Evolutionary conservation across 2,329 filamentous ascomycete species (phyloP).

Genomic region (Fusarium scirpi): DNA sequence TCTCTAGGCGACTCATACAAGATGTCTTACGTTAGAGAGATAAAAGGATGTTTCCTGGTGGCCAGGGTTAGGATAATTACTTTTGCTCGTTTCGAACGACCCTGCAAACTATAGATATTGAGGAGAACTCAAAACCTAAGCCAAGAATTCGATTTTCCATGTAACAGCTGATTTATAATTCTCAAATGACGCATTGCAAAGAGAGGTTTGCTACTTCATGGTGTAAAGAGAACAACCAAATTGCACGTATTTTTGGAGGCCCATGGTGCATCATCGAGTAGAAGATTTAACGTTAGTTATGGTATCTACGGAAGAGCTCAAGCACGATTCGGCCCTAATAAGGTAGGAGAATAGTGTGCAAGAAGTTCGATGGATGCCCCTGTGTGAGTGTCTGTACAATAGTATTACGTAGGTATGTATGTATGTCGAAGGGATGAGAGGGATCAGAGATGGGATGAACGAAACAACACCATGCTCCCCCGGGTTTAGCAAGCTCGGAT

Average conservation of each 20-base stretch:
- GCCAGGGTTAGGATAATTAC: not conserved
- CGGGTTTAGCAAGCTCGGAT: constrained; percentile 33
- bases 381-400: not conserved
- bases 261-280: not conserved
- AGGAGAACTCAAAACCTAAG: not conserved
- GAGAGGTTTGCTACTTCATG: not conserved
- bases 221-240: constrained; percentile 1
- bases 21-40: constrained; percentile 15
- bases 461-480: constrained; percentile 36
- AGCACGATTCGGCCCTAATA: constrained; percentile 7
- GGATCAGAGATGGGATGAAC: constrained; percentile 37
- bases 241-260: not conserved
- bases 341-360: constrained; percentile 27
- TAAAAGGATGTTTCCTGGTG: constrained; percentile 2
- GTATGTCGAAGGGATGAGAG: constrained; percentile 1
- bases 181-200: not conserved
- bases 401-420: constrained; percentile 3
- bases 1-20: constrained; percentile 14
- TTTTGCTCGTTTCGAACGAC: not conserved
- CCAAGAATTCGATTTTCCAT: not conserved
- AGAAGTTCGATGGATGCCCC: constrained; percentile 13
- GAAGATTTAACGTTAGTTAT: constrained; percentile 15
- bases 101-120: not conserved
- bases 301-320: constrained; percentile 24
- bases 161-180: not conserved